Percentiles rank a stretch among this genome's conserved stretches.
phyloP scores from a whole-genome alignment of 2,329 filamentous ascomycete genomes.

The Colletotrichum ledebouriae region DNA sequence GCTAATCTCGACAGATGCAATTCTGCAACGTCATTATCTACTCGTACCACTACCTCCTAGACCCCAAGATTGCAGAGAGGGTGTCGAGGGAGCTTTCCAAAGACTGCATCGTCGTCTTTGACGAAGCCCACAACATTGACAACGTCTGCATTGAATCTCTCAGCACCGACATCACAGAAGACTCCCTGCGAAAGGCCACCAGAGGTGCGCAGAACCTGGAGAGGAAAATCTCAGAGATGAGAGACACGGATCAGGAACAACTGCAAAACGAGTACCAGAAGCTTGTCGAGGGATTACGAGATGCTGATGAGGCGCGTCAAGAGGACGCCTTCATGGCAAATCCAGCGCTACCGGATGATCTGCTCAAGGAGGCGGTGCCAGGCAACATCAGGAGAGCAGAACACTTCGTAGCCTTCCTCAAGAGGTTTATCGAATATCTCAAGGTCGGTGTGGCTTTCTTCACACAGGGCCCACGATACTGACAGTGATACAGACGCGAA shows the following conservation, averaged over 20 bases:
- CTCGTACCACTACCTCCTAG: slow-evolving; percentile 97
- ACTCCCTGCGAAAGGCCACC: slow-evolving; percentile 91
- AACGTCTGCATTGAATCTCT: slow-evolving; percentile 99
- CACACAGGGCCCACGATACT: neutral
- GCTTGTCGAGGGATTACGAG: slow-evolving; percentile 89
- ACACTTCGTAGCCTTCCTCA: slow-evolving; percentile 94
- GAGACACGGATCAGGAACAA: slow-evolving; percentile 93
- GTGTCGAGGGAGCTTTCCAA: slow-evolving; percentile 97
- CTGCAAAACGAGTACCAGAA: slow-evolving; percentile 96
- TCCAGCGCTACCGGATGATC: slow-evolving; percentile 91
- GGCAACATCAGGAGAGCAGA: slow-evolving; percentile 97
- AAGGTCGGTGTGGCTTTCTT: slow-evolving; percentile 64
- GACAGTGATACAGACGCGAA: slow-evolving; percentile 76
- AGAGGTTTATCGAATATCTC: slow-evolving; percentile 96
- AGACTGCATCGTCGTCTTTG: slow-evolving; percentile 98
- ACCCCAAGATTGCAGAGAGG: slow-evolving; percentile 96
- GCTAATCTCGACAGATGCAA: slow-evolving; percentile 76
- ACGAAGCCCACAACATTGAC: slow-evolving; percentile 99
- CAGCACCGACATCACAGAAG: slow-evolving; percentile 96
- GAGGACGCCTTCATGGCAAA: slow-evolving; percentile 99
- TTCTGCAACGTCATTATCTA: slow-evolving; percentile 99
- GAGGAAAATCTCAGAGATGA: slow-evolving; percentile 92
- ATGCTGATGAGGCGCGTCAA: slow-evolving; percentile 88
- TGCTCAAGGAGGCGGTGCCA: slow-evolving; percentile 94
- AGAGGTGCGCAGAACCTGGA: slow-evolving; percentile 93